Percentiles rank a stretch among this genome's conserved stretches.
phyloP scores from a whole-genome alignment of 2,329 filamentous ascomycete species.

The Reticulascus tulasneorum region DNA sequence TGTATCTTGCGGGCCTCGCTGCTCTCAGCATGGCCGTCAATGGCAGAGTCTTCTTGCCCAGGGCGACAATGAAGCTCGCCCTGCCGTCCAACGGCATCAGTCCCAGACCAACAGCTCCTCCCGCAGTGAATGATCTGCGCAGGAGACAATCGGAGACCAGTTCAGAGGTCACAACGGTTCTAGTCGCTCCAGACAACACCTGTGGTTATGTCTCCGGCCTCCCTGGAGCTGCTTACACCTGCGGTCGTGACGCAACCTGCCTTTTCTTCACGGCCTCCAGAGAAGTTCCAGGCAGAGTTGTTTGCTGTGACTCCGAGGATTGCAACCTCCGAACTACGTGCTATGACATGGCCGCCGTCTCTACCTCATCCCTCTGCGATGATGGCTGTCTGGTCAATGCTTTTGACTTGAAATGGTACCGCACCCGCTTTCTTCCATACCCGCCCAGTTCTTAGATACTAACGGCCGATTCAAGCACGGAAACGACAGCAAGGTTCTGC shows the following conservation, averaged over 20 bases:
- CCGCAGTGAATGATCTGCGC: constrained; percentile 28
- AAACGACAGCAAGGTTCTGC: constrained; percentile 32
- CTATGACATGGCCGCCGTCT: constrained; percentile 32
- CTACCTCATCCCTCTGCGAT: constrained; percentile 32
- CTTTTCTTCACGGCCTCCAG: constrained; percentile 32
- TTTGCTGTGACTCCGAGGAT: constrained; percentile 33
- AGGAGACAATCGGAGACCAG: constrained; percentile 25
- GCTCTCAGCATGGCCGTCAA: constrained; percentile 27
- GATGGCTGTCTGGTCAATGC: constrained; percentile 34
- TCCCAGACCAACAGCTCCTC: constrained; percentile 38
- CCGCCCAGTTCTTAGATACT: constrained; percentile 2
- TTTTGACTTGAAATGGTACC: constrained; percentile 44
- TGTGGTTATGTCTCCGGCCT: constrained; percentile 45
- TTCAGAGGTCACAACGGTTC: constrained; percentile 28
- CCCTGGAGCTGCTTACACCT: constrained; percentile 35
- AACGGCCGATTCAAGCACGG: constrained; percentile 28
- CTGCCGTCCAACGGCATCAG: constrained; percentile 29
- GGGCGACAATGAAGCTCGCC: constrained; percentile 28
- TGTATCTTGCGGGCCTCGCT: constrained; percentile 16
- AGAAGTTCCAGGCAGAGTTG: constrained; percentile 30
- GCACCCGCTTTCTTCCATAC: not conserved
- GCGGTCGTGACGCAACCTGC: constrained; percentile 29
- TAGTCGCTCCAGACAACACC: constrained; percentile 46
- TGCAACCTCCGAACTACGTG: constrained; percentile 36
- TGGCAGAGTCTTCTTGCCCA: constrained; percentile 30